These are phyloP conservation scores for Elaeagnus macrophylla DNA, from an alignment of 306 rosid genomes.

Conservation along the genomic window DNA sequence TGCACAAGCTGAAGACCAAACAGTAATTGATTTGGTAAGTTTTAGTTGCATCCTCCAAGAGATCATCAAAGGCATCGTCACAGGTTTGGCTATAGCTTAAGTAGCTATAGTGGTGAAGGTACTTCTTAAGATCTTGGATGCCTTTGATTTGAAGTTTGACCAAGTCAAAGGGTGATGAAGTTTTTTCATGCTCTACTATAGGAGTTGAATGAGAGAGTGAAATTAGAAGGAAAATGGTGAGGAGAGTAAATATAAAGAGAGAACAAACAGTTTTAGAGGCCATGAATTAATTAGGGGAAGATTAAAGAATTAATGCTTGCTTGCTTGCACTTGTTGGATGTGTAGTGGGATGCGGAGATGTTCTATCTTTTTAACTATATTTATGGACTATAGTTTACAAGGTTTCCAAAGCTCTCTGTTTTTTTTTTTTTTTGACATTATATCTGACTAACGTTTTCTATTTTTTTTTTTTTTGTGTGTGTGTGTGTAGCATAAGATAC, in stretches of 20 bases:
- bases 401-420: too few species aligned
- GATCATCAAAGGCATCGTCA: constrained; percentile 14
- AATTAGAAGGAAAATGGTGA: not conserved
- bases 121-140: constrained; percentile 12
- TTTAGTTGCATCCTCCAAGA: constrained; percentile 20
- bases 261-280: not conserved
- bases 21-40: constrained; percentile 20
- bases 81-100: not conserved
- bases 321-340: too few species aligned
- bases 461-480: too few species aligned
- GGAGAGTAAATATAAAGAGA: not conserved
- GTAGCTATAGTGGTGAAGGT: constrained; percentile 20
- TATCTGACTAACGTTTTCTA: too few species aligned
- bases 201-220: not conserved
- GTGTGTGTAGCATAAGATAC: too few species aligned
- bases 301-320: too few species aligned
- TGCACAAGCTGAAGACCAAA: constrained; percentile 20
- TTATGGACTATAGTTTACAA: too few species aligned
- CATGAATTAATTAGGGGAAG: too few species aligned
- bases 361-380: too few species aligned
- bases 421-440: too few species aligned
- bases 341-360: too few species aligned
- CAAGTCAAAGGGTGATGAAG: constrained; percentile 8
- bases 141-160: constrained; percentile 15
- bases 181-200: too few species aligned